These are phyloP conservation scores for Fusarium cicatricum DNA, from an alignment of 2,329 filamentous ascomycete genomes.

Conservation along the genomic window DNA sequence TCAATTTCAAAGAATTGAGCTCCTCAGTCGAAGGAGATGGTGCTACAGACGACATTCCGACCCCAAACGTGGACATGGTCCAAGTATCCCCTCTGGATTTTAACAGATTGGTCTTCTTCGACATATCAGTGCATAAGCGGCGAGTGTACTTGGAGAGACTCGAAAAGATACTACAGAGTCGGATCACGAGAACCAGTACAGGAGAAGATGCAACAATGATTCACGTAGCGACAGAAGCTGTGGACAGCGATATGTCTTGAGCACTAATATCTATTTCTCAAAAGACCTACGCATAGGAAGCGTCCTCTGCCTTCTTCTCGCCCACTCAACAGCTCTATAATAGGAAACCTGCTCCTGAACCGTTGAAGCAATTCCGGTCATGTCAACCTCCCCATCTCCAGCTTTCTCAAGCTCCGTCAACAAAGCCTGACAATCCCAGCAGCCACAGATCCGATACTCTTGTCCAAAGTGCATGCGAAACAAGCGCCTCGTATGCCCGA, in stretches of 20 bases:
- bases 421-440: constrained; percentile 50
- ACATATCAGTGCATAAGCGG: constrained; percentile 33
- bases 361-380: constrained; percentile 4
- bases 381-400: not conserved
- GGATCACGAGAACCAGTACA: not conserved
- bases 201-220: too few relatives aligned
- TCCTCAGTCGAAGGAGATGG: not conserved
- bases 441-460: constrained; percentile 48
- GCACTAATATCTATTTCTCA: too few relatives aligned
- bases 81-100: constrained; percentile 5
- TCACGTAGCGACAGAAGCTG: too few relatives aligned
- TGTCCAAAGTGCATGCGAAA: constrained; percentile 46
- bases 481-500: constrained; percentile 41
- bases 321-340: constrained; percentile 28
- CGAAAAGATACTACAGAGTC: constrained; percentile 1
- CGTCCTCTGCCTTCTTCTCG: not conserved
- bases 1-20: not conserved
- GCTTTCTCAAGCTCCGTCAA: constrained; percentile 34
- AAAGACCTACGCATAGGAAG: not conserved
- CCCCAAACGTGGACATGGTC: not conserved
- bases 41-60: not conserved
- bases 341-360: constrained; percentile 25
- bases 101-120: constrained; percentile 28
- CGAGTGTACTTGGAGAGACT: constrained; percentile 29
- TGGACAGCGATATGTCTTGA: too few relatives aligned